Conservation (phyloP, 2,329 filamentous ascomycete species). For the Ascochyta viciae-villosae region DNA sequence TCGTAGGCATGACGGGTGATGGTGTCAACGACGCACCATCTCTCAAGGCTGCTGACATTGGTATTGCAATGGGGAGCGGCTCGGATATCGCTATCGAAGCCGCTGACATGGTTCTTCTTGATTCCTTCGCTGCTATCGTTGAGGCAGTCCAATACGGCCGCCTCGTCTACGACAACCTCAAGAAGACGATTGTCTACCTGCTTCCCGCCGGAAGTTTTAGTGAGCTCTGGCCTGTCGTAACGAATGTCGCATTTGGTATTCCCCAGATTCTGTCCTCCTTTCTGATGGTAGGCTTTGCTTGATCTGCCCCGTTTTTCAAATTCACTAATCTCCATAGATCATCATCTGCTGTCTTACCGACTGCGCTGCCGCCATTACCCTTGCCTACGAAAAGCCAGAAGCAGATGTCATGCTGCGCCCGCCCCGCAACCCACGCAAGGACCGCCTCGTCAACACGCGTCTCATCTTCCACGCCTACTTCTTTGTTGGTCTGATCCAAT, state of each 20-base stretch:
- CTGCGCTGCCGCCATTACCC: conserved; percentile 66
- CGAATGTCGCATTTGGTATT: conserved; percentile 73
- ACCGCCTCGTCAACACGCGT: conserved; percentile 75
- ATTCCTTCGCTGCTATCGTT: conserved; percentile 75
- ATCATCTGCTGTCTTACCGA: conserved; percentile 74
- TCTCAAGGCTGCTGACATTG: conserved; percentile 65
- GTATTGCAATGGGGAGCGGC: conserved; percentile 65
- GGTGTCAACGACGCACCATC: conserved; percentile 61
- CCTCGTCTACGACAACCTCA: conserved; percentile 80
- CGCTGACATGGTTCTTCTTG: conserved; percentile 68
- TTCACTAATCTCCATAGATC: conserved; percentile 16
- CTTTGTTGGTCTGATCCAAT: conserved; percentile 66
- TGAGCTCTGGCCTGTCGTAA: conserved; percentile 78
- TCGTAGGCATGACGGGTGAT: conserved; percentile 61
- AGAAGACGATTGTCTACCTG: conserved; percentile 78
- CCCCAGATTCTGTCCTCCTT: conserved; percentile 77
- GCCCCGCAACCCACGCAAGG: conserved; percentile 72
- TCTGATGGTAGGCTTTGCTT: conserved; percentile 60
- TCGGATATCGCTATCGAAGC: conserved; percentile 69
- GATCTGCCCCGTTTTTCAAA: background rate
- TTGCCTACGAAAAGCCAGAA: conserved; percentile 80
- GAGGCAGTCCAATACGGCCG: conserved; percentile 76
- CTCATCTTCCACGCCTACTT: conserved; percentile 77
- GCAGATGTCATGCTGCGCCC: conserved; percentile 74
- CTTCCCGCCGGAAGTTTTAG: conserved; percentile 76